Evolutionary conservation across 2,329 filamentous ascomycete species (phyloP), one percentile per base, ranked within the genome.

Genomic region (Botrytis sinoallii): DNA sequence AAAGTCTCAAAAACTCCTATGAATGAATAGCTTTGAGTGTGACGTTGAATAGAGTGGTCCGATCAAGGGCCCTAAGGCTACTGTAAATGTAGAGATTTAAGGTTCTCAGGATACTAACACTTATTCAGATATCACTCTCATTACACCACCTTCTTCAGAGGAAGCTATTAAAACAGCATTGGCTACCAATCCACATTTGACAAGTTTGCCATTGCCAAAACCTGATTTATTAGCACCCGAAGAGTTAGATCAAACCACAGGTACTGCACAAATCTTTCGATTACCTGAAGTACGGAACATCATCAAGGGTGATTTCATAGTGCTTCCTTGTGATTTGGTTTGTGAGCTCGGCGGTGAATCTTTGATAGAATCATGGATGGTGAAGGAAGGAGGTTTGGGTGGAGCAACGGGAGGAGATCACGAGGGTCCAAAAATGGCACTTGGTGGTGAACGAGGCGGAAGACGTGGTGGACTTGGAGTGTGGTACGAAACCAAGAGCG

Each of bases 241-340:
- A 78, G 90, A 88, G 60, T 86, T 98, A 48, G 91, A 93, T 68
- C 90, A 94, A 79, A 96, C 93, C 74, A 97, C 92, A 0, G 94
- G 94, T 70, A 98, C 96, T 10, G 95, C 93, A 12, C 92, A 97
- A 79, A 90, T 98, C 32, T 88, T 99, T 70, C 90, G 95, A 16
- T 86, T 97, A 14, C 92, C 93, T 0, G 93, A 97, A 81, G 90
- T 98, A 63, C 91, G 92, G 80, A 86, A 87, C n/a, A 87, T 90
- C 12, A 89, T 99, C 78, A 94, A 89, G 71, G 90, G 90, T 20
- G 94, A 99, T 83, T 98, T 99, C 80, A 85, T 98, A 40, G 89
- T 98, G 4, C 85, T 99, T 6, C 95, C 96, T 0, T 99, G 96
- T 82, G 96, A 99, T 81, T 86, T 99, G 10, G 90, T 99, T 57